phyloP scores from a whole-genome alignment of 2,329 filamentous ascomycete genomes.

The Massarina eburnea region DNA sequence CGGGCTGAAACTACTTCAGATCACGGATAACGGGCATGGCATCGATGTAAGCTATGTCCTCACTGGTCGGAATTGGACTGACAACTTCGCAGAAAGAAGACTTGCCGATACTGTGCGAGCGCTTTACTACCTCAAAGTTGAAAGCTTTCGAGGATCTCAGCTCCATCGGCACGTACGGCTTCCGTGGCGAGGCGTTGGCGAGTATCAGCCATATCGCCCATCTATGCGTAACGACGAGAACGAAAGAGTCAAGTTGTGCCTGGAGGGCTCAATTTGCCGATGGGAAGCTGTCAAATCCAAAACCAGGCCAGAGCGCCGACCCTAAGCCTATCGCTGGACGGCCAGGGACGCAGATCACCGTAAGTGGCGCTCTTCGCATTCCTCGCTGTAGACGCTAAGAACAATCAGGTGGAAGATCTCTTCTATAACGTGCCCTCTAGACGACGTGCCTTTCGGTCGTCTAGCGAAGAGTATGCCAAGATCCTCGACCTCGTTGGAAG shows the following conservation, averaged over 20 bases:
- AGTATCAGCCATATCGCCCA: slow-evolving; percentile 99
- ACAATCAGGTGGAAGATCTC: slow-evolving; percentile 74
- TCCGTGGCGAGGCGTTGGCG: slow-evolving; percentile 90
- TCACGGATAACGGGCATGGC: slow-evolving; percentile 94
- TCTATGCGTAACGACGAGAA: slow-evolving; percentile 91
- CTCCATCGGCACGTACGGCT: slow-evolving; percentile 94
- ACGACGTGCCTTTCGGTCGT: slow-evolving; percentile 83
- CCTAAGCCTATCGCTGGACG: slow-evolving; percentile 87
- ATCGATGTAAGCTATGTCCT: slow-evolving; percentile 70
- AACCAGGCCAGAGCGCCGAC: slow-evolving; percentile 83
- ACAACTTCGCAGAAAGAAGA: slow-evolving; percentile 72
- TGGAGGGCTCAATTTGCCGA: slow-evolving; percentile 88
- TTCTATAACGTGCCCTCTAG: slow-evolving; percentile 96
- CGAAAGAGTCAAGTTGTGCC: slow-evolving; percentile 80
- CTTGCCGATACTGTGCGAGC: slow-evolving; percentile 85
- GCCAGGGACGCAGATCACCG: slow-evolving; percentile 89
- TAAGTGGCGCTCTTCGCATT: slow-evolving; percentile 32
- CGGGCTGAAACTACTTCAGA: slow-evolving; percentile 90
- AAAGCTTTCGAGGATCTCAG: slow-evolving; percentile 89
- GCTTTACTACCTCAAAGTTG: slow-evolving; percentile 95
- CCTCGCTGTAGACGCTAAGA: slow-evolving; percentile 10
- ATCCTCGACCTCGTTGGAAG: slow-evolving; percentile 93
- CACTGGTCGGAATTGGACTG: slow-evolving; percentile 4
- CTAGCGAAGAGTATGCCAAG: slow-evolving; percentile 95
- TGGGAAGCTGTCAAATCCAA: slow-evolving; percentile 77